Evolutionary conservation across 2,329 filamentous ascomycete species (phyloP), one percentile per base, ranked within the genome.

Genomic region (Elsinoe necatrix): DNA sequence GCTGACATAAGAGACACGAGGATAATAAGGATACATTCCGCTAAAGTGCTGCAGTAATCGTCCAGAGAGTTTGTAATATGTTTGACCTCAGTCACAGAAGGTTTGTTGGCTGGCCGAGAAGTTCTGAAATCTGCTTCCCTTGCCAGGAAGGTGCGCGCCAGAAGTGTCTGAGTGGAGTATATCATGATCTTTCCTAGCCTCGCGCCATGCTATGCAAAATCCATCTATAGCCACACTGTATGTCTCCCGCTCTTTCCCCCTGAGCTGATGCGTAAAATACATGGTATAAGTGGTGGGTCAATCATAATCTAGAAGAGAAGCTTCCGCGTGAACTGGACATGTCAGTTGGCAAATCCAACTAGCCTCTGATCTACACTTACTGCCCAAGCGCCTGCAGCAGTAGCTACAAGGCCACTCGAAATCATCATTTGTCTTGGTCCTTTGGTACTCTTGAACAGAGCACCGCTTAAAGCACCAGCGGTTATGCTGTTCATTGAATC

Each of bases 371-470:
- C 14, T 31, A 43, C 20, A 83, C 88, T 74, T 83, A 98, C 92
- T 68, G 91, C 86, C 93, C 95, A 98, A 59, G 77, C 80, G 62
- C 87, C 90, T 56, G 93, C 95, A 61, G 93, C 80, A 41, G 84
- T 82, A 55, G 86, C 93, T 58, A 97, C 91, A 63, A 98, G 85
- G 64, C 85, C 89, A 61, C 90, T 88, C 34, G 91, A 95, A 66
- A 97, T 93, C 77, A 93, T 79, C 91, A 97, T 97, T 31, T 90
- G 91, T 72, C 87, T 82, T 60, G 93, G 61, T 4, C 93, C 93
- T 67, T 88, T 82, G 50, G 95, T 97, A 72, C 91, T 95, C 80
- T 96, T 97, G 76, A 98, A 98, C 12, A 98, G 71, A 80, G 92
- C 91, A 58, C 93, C 93, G 68, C 90, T 95, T 64, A 98, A 71